phyloP scores from a whole-genome alignment of 2,329 filamentous ascomycete genomes.

The Cryoendolithus antarcticus region DNA sequence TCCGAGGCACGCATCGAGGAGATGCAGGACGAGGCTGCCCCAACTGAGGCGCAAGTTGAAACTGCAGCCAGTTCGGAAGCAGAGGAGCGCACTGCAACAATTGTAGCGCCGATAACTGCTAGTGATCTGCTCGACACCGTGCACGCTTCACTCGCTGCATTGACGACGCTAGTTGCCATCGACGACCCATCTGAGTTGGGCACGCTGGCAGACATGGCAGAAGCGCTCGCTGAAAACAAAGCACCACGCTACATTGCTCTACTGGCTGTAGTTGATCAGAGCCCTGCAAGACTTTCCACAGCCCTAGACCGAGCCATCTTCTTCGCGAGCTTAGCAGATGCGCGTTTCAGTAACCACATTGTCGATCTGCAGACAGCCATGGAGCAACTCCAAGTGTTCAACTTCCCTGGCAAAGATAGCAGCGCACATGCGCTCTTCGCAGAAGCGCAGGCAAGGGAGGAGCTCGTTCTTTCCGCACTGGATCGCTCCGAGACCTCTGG shows the following conservation, averaged over 20 bases:
- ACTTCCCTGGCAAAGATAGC: conserved; percentile 30
- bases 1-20: conserved; percentile 15
- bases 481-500: conserved; percentile 12
- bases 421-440: conserved; percentile 42
- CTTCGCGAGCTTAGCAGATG: conserved; percentile 42
- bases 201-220: conserved; percentile 45
- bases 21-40: conserved; percentile 8
- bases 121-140: conserved; percentile 56
- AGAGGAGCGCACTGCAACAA: conserved; percentile 50
- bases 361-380: conserved; percentile 43
- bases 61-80: conserved; percentile 18
- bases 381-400: conserved; percentile 23
- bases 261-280: conserved; percentile 17
- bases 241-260: conserved; percentile 40
- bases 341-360: conserved; percentile 40
- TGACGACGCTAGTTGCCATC: conserved; percentile 37
- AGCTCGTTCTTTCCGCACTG: conserved; percentile 17
- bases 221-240: conserved; percentile 43
- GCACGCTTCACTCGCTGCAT: conserved; percentile 44
- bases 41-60: conserved; percentile 8
- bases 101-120: conserved; percentile 55
- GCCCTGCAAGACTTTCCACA: conserved; percentile 27
- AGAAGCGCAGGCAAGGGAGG: conserved; percentile 18
- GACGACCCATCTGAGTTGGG: conserved; percentile 36
- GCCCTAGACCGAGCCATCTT: conserved; percentile 45